Conservation (phyloP, 768 basidiomycete genomes). For the Royoungia palumana region DNA sequence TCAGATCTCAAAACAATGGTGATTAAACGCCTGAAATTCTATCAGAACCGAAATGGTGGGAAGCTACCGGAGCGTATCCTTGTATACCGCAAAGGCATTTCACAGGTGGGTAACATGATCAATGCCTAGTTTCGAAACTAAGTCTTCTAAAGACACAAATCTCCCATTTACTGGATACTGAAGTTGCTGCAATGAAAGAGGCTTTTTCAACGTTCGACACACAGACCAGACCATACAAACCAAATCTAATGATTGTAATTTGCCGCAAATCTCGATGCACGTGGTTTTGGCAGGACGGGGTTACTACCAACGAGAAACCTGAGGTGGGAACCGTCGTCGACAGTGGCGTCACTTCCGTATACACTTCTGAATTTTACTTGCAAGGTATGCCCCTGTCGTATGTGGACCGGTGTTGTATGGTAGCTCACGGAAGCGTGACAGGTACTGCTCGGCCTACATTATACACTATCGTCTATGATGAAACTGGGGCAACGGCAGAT, state of each 20-base stretch:
- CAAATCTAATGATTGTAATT: slow-evolving; percentile 43
- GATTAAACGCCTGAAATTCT: slow-evolving; percentile 38
- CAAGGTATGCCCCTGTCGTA: slow-evolving; percentile 26
- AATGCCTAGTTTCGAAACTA: too few species aligned
- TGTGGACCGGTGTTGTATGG: neutral
- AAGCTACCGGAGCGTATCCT: slow-evolving; percentile 40
- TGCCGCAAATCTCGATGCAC: slow-evolving; percentile 50
- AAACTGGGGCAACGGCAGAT: neutral
- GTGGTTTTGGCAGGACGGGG: slow-evolving; percentile 41
- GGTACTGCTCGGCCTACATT: slow-evolving; percentile 1
- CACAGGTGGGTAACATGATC: slow-evolving; percentile 44
- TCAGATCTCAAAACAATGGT: slow-evolving; percentile 41
- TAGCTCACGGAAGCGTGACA: neutral
- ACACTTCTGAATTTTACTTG: slow-evolving; percentile 49
- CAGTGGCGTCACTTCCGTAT: slow-evolving; percentile 43
- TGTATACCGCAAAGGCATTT: slow-evolving; percentile 64
- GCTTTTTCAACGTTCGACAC: slow-evolving; percentile 37
- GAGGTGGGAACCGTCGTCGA: slow-evolving; percentile 48
- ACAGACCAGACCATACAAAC: slow-evolving; percentile 31
- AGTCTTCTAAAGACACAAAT: neutral
- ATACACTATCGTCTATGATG: slow-evolving; percentile 1
- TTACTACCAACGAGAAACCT: slow-evolving; percentile 41
- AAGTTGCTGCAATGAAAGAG: slow-evolving; percentile 38
- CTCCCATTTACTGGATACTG: slow-evolving; percentile 10
- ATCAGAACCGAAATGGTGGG: slow-evolving; percentile 28